Evolutionary conservation across 371 early-diverging fungal genomes (phyloP), one percentile per base, ranked within the genome.

Genomic region (Capniomyces stellatus): DNA sequence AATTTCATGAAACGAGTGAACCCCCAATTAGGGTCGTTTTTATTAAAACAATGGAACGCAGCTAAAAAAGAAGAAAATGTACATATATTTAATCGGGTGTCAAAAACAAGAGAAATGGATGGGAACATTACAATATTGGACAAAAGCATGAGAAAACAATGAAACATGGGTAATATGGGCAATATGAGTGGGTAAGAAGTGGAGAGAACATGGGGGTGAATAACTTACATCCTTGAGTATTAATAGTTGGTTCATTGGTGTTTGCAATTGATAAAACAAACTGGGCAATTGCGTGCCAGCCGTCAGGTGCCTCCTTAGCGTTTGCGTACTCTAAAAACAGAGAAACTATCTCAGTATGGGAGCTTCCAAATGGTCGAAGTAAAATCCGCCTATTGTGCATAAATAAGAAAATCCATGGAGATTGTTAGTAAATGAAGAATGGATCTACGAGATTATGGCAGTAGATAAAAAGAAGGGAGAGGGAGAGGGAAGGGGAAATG

Each of bases 11-110:
- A 82, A 52, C 78, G 76, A 46, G 87, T 89, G 62, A 94, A 97
- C 1, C 95, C 95, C 95, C 95, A 95, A 70, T 97, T 94, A 2
- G 85, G 73, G 60, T 92, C 90, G n/a, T 76, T 79, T n/a, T 78
- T 71, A 42, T 75, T 78, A 69, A 87, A 97, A 56, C 97, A 77
- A 65, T 94, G 93, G 52, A 80, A 75, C 2, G 93, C 89, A 58
- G 63, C 35, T 35, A 35, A 10, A 35, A n/a, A n/a, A n/a, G n/a
- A n/a, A n/a, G n/a, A n/a, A n/a, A n/a, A n/a, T n/a, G n/a, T n/a
- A n/a, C n/a, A n/a, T n/a, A n/a, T n/a, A n/a, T n/a, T n/a, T n/a
- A n/a, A n/a, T n/a, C n/a, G n/a, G n/a, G n/a, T n/a, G n/a, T n/a
- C n/a, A n/a, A n/a, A n/a, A n/a, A n/a, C n/a, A n/a, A n/a, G n/a